Conservation (phyloP, 2,329 filamentous ascomycete genomes). For the Ophiostoma sp. region DNA sequence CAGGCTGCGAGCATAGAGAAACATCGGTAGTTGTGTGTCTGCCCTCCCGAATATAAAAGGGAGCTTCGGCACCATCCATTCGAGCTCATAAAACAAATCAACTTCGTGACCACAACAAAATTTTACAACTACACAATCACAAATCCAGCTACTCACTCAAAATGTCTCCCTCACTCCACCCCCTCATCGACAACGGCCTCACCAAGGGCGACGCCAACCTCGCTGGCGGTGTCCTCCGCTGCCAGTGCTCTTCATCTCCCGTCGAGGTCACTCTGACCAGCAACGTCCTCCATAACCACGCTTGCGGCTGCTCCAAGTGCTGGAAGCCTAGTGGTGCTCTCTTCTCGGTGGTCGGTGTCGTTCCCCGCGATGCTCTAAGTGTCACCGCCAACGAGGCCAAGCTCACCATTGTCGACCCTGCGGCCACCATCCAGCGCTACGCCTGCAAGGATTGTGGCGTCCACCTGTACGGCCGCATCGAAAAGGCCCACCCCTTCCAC, state of each 20-base stretch:
- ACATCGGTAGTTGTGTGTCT: not conserved
- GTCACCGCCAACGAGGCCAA: slow-evolving; percentile 61
- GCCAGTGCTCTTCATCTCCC: slow-evolving; percentile 56
- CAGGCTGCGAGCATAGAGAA: not conserved
- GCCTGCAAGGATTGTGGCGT: slow-evolving; percentile 63
- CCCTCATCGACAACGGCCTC: slow-evolving; percentile 62
- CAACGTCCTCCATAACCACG: slow-evolving; percentile 68
- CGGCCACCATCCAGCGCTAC: slow-evolving; percentile 60
- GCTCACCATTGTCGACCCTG: slow-evolving; percentile 55
- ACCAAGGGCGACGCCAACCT: slow-evolving; percentile 56
- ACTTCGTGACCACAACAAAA: too few relatives aligned
- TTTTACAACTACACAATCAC: too few relatives aligned
- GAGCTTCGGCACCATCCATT: not conserved
- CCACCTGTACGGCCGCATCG: slow-evolving; percentile 65
- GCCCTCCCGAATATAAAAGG: not conserved
- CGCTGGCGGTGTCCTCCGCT: slow-evolving; percentile 61
- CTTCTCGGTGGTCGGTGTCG: slow-evolving; percentile 64
- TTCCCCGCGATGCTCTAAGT: slow-evolving; percentile 54
- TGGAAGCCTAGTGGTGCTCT: slow-evolving; percentile 66
- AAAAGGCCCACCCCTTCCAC: slow-evolving; percentile 64
- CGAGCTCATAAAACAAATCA: too few relatives aligned
- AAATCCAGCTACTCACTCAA: not conserved
- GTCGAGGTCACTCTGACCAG: slow-evolving; percentile 59
- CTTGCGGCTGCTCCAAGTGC: slow-evolving; percentile 71
- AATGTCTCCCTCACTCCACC: slow-evolving; percentile 52